A percentile compares a stretch with the other conserved stretches of the same genome.
Evolutionary conservation across 495 filamentous ascomycete species (phyloP).

Genomic region (Penicillium ochrochloron): DNA sequence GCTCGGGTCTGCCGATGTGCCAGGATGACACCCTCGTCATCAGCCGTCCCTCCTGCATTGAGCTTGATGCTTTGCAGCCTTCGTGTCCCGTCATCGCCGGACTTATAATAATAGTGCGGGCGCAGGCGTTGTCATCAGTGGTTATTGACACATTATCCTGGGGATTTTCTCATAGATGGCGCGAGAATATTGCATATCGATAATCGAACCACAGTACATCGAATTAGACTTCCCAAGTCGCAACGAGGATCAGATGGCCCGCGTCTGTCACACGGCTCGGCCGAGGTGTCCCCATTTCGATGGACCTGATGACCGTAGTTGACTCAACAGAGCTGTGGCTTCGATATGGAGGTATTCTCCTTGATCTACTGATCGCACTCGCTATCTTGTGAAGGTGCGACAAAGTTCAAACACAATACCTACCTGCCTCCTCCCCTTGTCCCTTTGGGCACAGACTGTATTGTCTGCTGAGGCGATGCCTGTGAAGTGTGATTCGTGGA

Average conservation of each 20-base stretch:
- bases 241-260: conserved; percentile 11
- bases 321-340: neutral
- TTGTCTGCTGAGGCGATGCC: neutral
- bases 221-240: neutral
- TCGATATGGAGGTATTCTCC: neutral
- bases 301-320: conserved; percentile 5
- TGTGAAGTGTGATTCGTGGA: neutral
- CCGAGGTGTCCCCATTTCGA: neutral
- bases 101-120: neutral
- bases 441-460: neutral
- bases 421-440: neutral
- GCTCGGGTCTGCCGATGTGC: conserved; percentile 3
- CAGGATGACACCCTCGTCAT: neutral
- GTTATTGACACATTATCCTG: too few relatives aligned
- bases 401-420: neutral
- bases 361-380: neutral
- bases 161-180: neutral
- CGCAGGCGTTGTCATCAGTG: neutral
- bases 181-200: neutral
- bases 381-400: neutral
- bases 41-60: neutral
- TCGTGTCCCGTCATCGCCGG: neutral
- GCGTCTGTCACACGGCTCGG: conserved; percentile 12
- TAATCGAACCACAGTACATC: neutral
- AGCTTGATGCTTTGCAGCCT: neutral